Evolutionary conservation across 2,329 filamentous ascomycete genomes (phyloP).

Genomic region (Cercospora sojina): DNA sequence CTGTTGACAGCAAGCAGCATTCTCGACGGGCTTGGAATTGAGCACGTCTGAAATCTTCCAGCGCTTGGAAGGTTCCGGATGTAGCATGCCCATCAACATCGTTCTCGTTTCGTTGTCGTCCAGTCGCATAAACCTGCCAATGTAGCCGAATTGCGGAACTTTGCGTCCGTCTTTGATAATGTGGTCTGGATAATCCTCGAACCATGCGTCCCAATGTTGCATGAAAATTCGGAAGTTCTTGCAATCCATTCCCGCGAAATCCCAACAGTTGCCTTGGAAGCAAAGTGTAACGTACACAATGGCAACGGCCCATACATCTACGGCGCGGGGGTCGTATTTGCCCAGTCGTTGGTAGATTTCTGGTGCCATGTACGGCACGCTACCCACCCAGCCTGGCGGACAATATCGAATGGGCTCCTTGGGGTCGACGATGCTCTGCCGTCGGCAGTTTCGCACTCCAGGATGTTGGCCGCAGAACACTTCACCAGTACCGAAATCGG

Average conservation of each 20-base stretch:
- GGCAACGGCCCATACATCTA: constrained; percentile 84
- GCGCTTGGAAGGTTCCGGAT: constrained; percentile 71
- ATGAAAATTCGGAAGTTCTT: constrained; percentile 65
- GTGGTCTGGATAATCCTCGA: constrained; percentile 55
- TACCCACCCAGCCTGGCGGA: constrained; percentile 78
- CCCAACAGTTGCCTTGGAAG: constrained; percentile 73
- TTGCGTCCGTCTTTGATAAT: constrained; percentile 48
- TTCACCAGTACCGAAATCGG: constrained; percentile 86
- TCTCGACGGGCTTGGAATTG: constrained; percentile 50
- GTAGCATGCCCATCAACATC: constrained; percentile 76
- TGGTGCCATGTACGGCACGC: constrained; percentile 81
- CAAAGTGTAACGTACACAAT: constrained; percentile 78
- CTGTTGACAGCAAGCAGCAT: constrained; percentile 37
- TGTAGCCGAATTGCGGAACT: constrained; percentile 58
- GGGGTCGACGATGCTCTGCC: constrained; percentile 66
- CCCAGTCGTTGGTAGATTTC: constrained; percentile 72
- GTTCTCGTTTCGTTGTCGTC: constrained; percentile 68
- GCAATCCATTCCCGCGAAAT: constrained; percentile 57
- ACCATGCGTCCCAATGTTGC: constrained; percentile 67
- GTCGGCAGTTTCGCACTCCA: constrained; percentile 56
- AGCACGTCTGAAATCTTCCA: constrained; percentile 68
- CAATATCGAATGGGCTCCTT: constrained; percentile 72
- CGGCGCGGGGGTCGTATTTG: constrained; percentile 69
- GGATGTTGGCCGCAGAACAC: constrained; percentile 82
- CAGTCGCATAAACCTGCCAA: constrained; percentile 63